These are phyloP conservation scores for Gossypium mustelinum DNA, from an alignment of 345 rosid species.

Conservation along the genomic window DNA sequence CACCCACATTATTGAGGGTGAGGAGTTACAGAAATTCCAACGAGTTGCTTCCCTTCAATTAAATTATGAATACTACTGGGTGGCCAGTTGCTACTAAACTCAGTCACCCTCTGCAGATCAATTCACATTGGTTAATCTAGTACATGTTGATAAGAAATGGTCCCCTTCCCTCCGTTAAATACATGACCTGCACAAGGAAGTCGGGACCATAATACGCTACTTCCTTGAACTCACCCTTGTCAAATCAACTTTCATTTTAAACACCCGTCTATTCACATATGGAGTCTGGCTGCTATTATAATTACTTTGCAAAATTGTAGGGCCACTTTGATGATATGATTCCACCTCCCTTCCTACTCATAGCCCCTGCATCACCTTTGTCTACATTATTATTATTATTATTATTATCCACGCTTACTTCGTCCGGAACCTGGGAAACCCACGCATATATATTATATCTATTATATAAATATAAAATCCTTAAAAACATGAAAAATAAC, in stretches of 20 bases:
- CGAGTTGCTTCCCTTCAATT: too few relatives aligned
- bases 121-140: not conserved
- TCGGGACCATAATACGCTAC: not conserved
- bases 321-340: not conserved
- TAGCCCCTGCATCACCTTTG: not conserved
- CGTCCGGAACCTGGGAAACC: not conserved
- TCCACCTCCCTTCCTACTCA: not conserved
- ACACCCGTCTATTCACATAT: not conserved
- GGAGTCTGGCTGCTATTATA: not conserved
- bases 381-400: too few relatives aligned
- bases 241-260: not conserved
- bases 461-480: too few relatives aligned
- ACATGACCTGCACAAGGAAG: not conserved
- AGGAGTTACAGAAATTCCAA: too few relatives aligned
- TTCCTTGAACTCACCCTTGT: not conserved
- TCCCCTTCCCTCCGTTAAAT: not conserved
- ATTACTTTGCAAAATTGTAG: not conserved
- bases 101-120: too few relatives aligned
- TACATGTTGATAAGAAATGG: not conserved
- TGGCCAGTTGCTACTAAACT: too few relatives aligned
- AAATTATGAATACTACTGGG: too few relatives aligned
- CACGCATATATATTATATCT: too few relatives aligned
- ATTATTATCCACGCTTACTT: not conserved
- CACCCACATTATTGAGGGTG: too few relatives aligned
- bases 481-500: too few relatives aligned